A percentile compares a stretch with the other conserved stretches of the same genome.
phyloP scores from a whole-genome alignment of 345 rosid genomes.

The Limnanthes douglasii region DNA sequence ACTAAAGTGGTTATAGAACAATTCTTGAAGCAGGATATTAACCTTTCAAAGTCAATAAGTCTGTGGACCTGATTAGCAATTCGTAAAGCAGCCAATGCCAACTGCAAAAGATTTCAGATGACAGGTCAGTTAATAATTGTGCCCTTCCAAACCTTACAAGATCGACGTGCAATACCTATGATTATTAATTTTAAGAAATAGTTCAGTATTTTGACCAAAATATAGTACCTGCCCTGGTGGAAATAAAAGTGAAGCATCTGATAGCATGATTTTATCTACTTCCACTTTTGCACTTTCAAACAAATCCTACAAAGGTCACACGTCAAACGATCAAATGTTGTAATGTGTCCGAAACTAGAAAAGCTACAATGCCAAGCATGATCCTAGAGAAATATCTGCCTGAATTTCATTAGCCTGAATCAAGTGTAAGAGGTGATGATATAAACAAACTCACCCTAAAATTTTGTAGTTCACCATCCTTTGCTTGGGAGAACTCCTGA shows the following conservation, averaged over 20 bases:
- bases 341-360: too few relatives aligned
- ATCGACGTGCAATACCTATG: not conserved
- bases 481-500: slow-evolving; percentile 47
- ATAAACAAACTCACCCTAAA: slow-evolving; percentile 34
- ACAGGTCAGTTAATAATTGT: slow-evolving; percentile 1
- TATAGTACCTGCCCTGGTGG: slow-evolving; percentile 82
- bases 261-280: slow-evolving; percentile 76
- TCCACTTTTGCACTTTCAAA: slow-evolving; percentile 46
- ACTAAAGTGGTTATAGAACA: too few relatives aligned
- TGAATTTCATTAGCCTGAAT: too few relatives aligned
- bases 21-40: too few relatives aligned
- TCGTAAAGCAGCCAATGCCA: slow-evolving; percentile 79
- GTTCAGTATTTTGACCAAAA: too few relatives aligned
- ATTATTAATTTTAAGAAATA: too few relatives aligned
- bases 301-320: slow-evolving; percentile 35
- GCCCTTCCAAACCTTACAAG: not conserved
- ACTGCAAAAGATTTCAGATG: slow-evolving; percentile 20
- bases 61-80: slow-evolving; percentile 40
- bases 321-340: too few relatives aligned
- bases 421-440: not conserved
- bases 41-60: slow-evolving; percentile 74
- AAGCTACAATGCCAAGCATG: too few relatives aligned
- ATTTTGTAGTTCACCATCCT: slow-evolving; percentile 34
- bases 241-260: slow-evolving; percentile 84
- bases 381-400: not conserved